phyloP scores from a whole-genome alignment of 306 rosid genomes.

The Parietaria judaica region DNA sequence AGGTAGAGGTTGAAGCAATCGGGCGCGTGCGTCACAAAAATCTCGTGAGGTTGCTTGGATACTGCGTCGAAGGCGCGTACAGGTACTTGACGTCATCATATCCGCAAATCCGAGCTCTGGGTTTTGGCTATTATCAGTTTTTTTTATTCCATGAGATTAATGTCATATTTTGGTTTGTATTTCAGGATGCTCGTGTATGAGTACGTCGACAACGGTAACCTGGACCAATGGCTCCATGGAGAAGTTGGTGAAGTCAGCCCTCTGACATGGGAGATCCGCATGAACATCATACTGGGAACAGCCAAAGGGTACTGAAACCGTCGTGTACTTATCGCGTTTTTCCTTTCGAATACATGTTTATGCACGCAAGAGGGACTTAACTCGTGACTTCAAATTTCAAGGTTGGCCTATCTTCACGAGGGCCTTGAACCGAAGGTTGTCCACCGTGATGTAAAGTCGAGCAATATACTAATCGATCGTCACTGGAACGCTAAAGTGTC shows the following conservation, averaged over 20 bases:
- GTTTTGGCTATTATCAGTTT: constrained; percentile 5
- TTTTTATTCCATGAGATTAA: constrained; percentile 9
- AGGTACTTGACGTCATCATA: constrained; percentile 38
- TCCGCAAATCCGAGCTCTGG: constrained; percentile 3
- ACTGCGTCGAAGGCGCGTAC: constrained; percentile 98
- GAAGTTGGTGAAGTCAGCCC: constrained; percentile 88
- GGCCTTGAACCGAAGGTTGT: constrained; percentile 99
- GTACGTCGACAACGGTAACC: constrained; percentile 85
- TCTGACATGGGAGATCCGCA: constrained; percentile 80
- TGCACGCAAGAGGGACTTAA: constrained; percentile 18
- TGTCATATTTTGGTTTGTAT: constrained; percentile 16
- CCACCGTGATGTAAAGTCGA: constrained; percentile 91
- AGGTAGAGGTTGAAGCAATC: constrained; percentile 88
- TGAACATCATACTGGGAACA: constrained; percentile 73
- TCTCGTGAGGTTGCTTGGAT: constrained; percentile 94
- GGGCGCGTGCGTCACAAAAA: constrained; percentile 98
- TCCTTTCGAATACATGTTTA: neutral
- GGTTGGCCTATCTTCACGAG: constrained; percentile 97
- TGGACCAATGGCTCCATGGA: constrained; percentile 96
- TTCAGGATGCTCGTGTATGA: constrained; percentile 97
- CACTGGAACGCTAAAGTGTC: constrained; percentile 95
- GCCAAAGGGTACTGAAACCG: constrained; percentile 69
- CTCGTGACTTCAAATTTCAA: constrained; percentile 28
- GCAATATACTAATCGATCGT: constrained; percentile 83
- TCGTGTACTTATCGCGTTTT: neutral